Evolutionary conservation across 75 land plant species (phyloP), one percentile per base, ranked within the genome.

Genomic region (Gnetum montanum): DNA sequence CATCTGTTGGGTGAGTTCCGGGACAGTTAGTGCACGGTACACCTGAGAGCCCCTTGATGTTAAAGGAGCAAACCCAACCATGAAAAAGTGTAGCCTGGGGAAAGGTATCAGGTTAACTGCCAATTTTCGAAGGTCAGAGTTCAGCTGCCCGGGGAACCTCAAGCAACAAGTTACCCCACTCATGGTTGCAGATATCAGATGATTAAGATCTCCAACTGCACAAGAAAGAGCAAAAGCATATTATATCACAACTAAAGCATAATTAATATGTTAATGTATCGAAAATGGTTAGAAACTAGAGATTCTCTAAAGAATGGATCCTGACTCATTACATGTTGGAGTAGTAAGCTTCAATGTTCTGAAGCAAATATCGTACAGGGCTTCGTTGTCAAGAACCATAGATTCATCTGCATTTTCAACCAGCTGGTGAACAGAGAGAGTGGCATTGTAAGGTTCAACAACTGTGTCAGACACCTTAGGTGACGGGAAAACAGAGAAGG

Each of bases 401-500:
- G 63, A 64, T 34, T 65, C 70, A 56, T 72, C 75, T 3, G 75
- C 70, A 31, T 72, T 72, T 46, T 66, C 70, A 1, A 66, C 75
- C 4, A 72, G 60, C 65, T 66, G 70, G 26, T 72, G 75, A 0
- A 72, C 70, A 34, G 70, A 66, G 1, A 72, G 52, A 33, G 65
- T 69, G 3, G 71, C 71, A 40, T 69, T 69, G 59, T 61, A 69
- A 0, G 71, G 71, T 37, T 72, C 75, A 2, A 72, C 73, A 3
- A 70, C 70, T 16, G 75, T 72, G 58, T 60, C 59, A 25, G 75
- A 72, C 5, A 72, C 74, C 49, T 66, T 66, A 1, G 68, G 68
- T 1, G 68, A 65, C 4, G 68, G 68, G 46, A 67, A 67, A 13
- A 76, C 74, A 11, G 60, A 65, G 74, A 72, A 72, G 3, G 74